These are phyloP conservation scores for Myochromella boudieri DNA, from an alignment of 768 basidiomycete genomes.

Conservation along the genomic window DNA sequence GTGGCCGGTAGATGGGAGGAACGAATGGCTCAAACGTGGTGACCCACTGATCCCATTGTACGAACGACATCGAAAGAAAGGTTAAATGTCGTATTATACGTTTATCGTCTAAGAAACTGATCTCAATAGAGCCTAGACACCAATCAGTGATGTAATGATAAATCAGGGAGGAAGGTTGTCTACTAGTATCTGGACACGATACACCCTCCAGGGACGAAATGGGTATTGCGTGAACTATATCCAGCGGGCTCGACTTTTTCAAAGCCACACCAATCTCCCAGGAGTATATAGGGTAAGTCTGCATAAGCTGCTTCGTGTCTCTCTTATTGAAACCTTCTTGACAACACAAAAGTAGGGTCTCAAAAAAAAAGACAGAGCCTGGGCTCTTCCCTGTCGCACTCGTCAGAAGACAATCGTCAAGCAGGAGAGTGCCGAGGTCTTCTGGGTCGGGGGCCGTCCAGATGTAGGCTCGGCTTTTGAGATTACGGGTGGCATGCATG, in stretches of 20 bases:
- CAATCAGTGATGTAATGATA: background rate
- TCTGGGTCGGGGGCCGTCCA: slow-evolving; percentile 26
- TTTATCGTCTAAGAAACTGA: slow-evolving; percentile 29
- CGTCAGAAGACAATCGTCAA: slow-evolving; percentile 33
- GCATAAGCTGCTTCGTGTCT: slow-evolving; percentile 10
- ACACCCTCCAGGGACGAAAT: slow-evolving; percentile 23
- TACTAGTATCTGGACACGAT: slow-evolving; percentile 30
- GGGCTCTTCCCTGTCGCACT: slow-evolving; percentile 19
- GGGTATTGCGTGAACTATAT: slow-evolving; percentile 31
- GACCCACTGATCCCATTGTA: slow-evolving; percentile 31
- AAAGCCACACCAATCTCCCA: slow-evolving; percentile 41
- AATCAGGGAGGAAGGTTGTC: background rate
- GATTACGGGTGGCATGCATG: slow-evolving; percentile 24
- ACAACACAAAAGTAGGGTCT: slow-evolving; percentile 34
- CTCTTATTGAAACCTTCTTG: slow-evolving; percentile 19
- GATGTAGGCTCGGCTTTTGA: slow-evolving; percentile 26
- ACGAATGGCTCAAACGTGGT: slow-evolving; percentile 26
- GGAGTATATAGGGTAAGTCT: slow-evolving; percentile 30
- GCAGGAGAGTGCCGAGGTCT: slow-evolving; percentile 29
- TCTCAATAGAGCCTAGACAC: slow-evolving; percentile 28
- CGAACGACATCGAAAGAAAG: slow-evolving; percentile 20
- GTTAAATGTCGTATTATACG: slow-evolving; percentile 15
- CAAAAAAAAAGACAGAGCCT: slow-evolving; percentile 35
- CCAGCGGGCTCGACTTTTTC: slow-evolving; percentile 23
- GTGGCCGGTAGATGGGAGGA: slow-evolving; percentile 22